Percentiles rank a stretch among this genome's conserved stretches.
These are phyloP conservation scores for Calocera viscosa DNA, from an alignment of 768 basidiomycete genomes.

Conservation along the genomic window DNA sequence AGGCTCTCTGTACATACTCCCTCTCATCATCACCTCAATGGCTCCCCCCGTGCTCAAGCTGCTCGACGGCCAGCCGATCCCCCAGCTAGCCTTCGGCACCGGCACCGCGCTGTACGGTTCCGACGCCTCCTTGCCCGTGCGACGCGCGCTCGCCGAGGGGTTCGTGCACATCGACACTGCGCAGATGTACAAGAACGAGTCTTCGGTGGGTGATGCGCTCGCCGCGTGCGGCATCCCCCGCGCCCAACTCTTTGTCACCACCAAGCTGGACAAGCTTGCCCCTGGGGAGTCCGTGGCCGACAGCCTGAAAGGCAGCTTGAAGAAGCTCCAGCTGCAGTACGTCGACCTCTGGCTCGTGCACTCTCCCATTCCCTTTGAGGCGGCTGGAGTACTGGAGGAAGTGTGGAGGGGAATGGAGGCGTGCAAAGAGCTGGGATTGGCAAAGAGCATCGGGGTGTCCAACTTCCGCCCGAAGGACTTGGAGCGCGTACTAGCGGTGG, in stretches of 20 bases:
- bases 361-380: constrained; percentile 23
- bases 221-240: constrained; percentile 13
- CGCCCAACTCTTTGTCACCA: constrained; percentile 44
- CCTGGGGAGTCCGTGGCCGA: constrained; percentile 38
- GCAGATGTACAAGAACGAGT: constrained; percentile 47
- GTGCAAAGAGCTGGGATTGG: constrained; percentile 35
- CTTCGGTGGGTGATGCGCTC: constrained; percentile 40
- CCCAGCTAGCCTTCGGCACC: constrained; percentile 5
- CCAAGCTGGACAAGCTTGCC: constrained; percentile 34
- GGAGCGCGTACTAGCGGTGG: constrained; percentile 54
- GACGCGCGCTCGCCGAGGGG: constrained; percentile 43
- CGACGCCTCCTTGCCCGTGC: constrained; percentile 9
- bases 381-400: constrained; percentile 34
- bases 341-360: constrained; percentile 60
- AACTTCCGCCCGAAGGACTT: constrained; percentile 61
- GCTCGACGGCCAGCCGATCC: constrained; percentile 6
- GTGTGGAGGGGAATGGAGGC: constrained; percentile 54
- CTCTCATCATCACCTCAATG: not conserved
- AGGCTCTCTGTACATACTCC: too few species aligned
- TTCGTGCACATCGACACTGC: constrained; percentile 56
- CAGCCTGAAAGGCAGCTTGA: constrained; percentile 41
- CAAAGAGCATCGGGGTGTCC: constrained; percentile 52
- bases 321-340: constrained; percentile 40
- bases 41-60: not conserved
- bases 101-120: constrained; percentile 12